These are phyloP conservation scores for Ceratocystis smalleyi DNA, from an alignment of 2,329 filamentous ascomycete species.

Conservation along the genomic window DNA sequence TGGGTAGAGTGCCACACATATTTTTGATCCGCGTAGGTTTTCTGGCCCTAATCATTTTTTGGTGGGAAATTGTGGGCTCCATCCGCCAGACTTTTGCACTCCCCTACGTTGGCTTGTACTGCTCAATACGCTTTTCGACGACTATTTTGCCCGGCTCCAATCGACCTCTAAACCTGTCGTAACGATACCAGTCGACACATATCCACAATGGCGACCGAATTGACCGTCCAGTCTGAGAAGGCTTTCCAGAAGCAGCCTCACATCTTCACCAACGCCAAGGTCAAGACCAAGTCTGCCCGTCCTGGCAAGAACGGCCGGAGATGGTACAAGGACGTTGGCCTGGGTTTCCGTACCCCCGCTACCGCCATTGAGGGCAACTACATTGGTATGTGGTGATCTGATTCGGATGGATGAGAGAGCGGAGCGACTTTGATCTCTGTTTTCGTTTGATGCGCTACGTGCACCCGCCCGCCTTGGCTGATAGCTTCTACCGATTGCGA, in stretches of 20 bases:
- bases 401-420: not conserved
- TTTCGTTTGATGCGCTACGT: not conserved
- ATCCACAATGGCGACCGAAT: conserved; percentile 78
- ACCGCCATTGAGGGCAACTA: conserved; percentile 96
- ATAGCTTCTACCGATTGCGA: not conserved
- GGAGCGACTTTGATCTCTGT: not conserved
- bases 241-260: conserved; percentile 99
- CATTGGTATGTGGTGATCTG: conserved; percentile 61
- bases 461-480: too few species aligned
- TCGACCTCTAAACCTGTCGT: conserved; percentile 15
- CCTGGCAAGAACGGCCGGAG: conserved; percentile 84
- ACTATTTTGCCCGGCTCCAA: conserved; percentile 15
- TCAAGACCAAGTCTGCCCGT: conserved; percentile 67
- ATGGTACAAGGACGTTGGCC: conserved; percentile 98
- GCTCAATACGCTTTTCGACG: conserved; percentile 15
- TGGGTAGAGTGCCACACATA: conserved; percentile 13
- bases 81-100: conserved; percentile 17
- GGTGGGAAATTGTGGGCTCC: conserved; percentile 16
- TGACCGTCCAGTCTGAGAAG: conserved; percentile 99
- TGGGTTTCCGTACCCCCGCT: conserved; percentile 98
- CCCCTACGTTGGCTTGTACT: conserved; percentile 11
- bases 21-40: conserved; percentile 9
- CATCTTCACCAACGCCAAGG: conserved; percentile 98
- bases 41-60: conserved; percentile 17
- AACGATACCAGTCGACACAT: conserved; percentile 18